These are phyloP conservation scores for Schwanniomyces polymorphus DNA, from an alignment of 805 yeast species.

Conservation along the genomic window DNA sequence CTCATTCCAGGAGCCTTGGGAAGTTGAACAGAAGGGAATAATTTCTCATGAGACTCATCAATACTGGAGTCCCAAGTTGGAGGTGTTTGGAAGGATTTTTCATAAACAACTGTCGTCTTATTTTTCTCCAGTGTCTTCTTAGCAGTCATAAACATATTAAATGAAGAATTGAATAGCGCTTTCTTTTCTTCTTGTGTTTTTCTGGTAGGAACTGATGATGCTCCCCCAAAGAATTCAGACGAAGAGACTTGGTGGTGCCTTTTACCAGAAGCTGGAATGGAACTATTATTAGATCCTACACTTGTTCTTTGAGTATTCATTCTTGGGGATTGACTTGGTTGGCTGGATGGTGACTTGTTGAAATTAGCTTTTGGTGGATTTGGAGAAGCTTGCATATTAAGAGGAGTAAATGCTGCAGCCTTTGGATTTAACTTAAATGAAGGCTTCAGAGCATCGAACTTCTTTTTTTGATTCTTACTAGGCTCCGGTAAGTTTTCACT, in stretches of 20 bases:
- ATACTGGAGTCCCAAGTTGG: constrained; percentile 73
- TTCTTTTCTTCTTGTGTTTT: constrained; percentile 33
- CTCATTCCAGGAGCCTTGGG: constrained; percentile 14
- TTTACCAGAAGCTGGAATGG: constrained; percentile 16
- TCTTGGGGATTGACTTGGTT: constrained; percentile 31
- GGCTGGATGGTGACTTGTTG: constrained; percentile 19
- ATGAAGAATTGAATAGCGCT: constrained; percentile 41
- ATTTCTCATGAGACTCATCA: constrained; percentile 54
- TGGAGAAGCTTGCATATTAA: constrained; percentile 22
- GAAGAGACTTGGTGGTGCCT: constrained; percentile 40
- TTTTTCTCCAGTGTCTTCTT: constrained; percentile 27
- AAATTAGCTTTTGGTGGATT: constrained; percentile 23
- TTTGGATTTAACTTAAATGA: constrained; percentile 71
- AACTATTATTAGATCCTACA: constrained; percentile 12
- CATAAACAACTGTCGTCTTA: constrained; percentile 37
- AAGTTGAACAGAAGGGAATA: constrained; percentile 45
- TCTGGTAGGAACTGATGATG: constrained; percentile 36
- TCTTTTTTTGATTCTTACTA: constrained; percentile 35
- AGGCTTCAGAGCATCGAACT: constrained; percentile 57
- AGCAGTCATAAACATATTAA: constrained; percentile 54
- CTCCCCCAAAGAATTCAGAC: constrained; percentile 43
- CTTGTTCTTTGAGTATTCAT: constrained; percentile 31
- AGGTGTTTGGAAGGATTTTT: constrained; percentile 67
- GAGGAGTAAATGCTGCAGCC: constrained; percentile 67
- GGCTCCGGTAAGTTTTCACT: constrained; percentile 3